These are phyloP conservation scores for Pseudonitzschia delicatissima DNA, from an alignment of 108 stramenopile genomes.

Conservation along the genomic window DNA sequence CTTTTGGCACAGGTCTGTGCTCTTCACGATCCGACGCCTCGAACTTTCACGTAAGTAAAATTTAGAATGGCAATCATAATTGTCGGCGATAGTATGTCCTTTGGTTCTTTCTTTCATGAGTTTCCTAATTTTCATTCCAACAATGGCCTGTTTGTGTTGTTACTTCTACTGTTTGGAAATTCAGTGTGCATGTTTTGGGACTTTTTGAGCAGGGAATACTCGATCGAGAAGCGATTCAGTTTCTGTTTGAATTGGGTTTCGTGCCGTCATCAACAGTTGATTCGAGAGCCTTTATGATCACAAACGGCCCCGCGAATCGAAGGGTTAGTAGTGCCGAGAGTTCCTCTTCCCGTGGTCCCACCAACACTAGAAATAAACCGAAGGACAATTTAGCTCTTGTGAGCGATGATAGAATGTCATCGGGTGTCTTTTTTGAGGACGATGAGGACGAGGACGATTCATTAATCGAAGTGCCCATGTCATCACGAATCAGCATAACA, in stretches of 20 bases:
- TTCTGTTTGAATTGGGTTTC: conserved; percentile 87
- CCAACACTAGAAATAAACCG: not conserved
- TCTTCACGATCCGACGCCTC: conserved; percentile 89
- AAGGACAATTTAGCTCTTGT: no score
- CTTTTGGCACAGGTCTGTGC: conserved; percentile 89
- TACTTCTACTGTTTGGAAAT: no score
- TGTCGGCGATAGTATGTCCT: no score
- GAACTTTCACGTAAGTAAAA: conserved; percentile 78
- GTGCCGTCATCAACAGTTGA: conserved; percentile 51
- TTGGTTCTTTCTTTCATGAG: no score
- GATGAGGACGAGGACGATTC: not conserved
- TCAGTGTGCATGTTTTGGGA: conserved; percentile 30
- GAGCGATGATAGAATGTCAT: not conserved
- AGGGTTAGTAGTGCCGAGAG: not conserved
- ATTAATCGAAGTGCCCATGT: not conserved
- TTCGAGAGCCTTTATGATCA: not conserved
- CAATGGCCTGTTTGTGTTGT: no score
- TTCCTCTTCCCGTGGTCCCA: not conserved
- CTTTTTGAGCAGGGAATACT: conserved; percentile 88
- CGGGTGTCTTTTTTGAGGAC: not conserved
- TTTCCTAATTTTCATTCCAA: no score
- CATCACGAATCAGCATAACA: no score
- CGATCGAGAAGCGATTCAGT: conserved; percentile 80
- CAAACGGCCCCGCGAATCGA: no score
- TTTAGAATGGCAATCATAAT: no score